These are phyloP conservation scores for Pseudogymnoascus sp. DNA, from an alignment of 2,329 filamentous ascomycete genomes.

Conservation along the genomic window DNA sequence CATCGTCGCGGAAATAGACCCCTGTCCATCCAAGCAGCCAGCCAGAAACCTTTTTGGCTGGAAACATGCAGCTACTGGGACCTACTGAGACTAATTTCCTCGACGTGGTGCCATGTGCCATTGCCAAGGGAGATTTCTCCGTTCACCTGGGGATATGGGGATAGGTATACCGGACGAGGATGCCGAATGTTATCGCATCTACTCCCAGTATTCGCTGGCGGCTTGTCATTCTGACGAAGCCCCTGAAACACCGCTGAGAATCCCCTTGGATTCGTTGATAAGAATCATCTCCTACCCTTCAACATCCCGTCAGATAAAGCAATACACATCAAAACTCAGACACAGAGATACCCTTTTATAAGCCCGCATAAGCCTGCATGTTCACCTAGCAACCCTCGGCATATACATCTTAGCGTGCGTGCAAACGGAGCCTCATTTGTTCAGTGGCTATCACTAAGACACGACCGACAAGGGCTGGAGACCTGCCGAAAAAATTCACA, in stretches of 20 bases:
- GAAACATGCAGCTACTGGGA: constrained; percentile 10
- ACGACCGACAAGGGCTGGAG: constrained; percentile 38
- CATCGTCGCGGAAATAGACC: constrained; percentile 17
- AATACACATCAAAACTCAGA: constrained; percentile 33
- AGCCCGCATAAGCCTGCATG: constrained; percentile 28
- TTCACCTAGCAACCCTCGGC: constrained; percentile 8
- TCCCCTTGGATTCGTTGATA: constrained; percentile 7
- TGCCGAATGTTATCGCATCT: background rate
- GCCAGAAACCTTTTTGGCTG: constrained; percentile 18
- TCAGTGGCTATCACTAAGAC: constrained; percentile 34
- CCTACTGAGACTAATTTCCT: constrained; percentile 10
- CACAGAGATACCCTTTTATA: constrained; percentile 31
- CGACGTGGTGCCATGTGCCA: background rate
- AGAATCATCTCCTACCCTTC: constrained; percentile 30
- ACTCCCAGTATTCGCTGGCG: background rate
- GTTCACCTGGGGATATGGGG: background rate
- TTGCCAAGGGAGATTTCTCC: background rate
- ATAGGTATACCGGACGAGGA: background rate
- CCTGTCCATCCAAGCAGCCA: constrained; percentile 22
- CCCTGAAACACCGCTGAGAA: background rate
- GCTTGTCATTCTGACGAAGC: background rate
- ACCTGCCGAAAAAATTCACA: constrained; percentile 35
- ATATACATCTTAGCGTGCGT: background rate
- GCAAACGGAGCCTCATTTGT: constrained; percentile 38
- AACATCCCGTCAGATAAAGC: background rate